These are phyloP conservation scores for Botrytis galanthina DNA, from an alignment of 2,329 filamentous ascomycete species.

Conservation along the genomic window DNA sequence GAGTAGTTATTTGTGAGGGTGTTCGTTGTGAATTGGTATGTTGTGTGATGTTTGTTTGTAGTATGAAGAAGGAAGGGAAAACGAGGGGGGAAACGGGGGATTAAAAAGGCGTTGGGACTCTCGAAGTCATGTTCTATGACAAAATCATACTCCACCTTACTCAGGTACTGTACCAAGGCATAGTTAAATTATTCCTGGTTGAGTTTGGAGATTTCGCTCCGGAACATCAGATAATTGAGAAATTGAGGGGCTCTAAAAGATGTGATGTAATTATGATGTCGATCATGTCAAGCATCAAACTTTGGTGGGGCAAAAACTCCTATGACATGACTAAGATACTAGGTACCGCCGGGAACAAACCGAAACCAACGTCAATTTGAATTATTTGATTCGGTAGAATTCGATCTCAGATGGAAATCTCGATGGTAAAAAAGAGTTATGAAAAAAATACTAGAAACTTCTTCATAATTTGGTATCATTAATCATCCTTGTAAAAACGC, in stretches of 20 bases:
- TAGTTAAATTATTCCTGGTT: neutral
- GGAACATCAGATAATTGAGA: constrained; percentile 5
- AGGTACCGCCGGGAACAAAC: constrained; percentile 1
- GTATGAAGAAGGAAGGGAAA: neutral
- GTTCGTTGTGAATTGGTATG: neutral
- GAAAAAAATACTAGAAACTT: constrained; percentile 4
- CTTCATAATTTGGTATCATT: constrained; percentile 35
- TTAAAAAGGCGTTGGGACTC: constrained; percentile 1
- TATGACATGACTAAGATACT: neutral
- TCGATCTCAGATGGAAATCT: neutral
- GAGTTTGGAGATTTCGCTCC: constrained; percentile 7
- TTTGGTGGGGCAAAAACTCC: neutral
- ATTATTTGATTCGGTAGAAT: neutral
- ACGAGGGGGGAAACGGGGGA: neutral
- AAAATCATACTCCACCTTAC: constrained; percentile 10
- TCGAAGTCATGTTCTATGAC: constrained; percentile 15
- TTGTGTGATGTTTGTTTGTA: constrained; percentile 1
- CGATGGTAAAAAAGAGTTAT: neutral
- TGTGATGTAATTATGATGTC: constrained; percentile 17
- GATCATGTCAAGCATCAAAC: constrained; percentile 6
- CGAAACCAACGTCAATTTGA: constrained; percentile 1
- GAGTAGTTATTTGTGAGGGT: neutral
- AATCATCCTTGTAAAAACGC: constrained; percentile 31
- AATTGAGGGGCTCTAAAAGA: neutral
- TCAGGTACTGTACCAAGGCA: constrained; percentile 11